phyloP scores from a whole-genome alignment of 1,139 yeast species.

The Magnusiomyces paraingens region DNA sequence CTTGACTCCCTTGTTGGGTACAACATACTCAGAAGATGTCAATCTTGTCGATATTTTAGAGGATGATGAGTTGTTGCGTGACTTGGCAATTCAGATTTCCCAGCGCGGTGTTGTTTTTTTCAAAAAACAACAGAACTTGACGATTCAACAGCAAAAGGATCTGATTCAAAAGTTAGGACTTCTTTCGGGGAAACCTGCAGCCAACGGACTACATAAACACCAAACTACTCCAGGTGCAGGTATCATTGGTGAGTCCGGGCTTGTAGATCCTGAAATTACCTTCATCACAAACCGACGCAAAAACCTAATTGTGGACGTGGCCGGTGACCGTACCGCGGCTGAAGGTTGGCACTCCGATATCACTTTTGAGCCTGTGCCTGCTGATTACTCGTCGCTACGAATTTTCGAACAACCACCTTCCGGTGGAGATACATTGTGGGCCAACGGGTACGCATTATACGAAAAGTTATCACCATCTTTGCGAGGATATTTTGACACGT shows the following conservation, averaged over 20 bases:
- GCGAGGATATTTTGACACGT: slow-evolving; percentile 37
- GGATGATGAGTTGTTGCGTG: slow-evolving; percentile 35
- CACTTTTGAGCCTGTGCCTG: slow-evolving; percentile 42
- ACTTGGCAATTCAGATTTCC: slow-evolving; percentile 56
- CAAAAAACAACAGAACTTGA: slow-evolving; percentile 54
- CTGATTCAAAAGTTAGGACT: slow-evolving; percentile 57
- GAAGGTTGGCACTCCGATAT: slow-evolving; percentile 42
- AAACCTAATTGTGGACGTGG: slow-evolving; percentile 20
- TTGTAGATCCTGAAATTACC: slow-evolving; percentile 20
- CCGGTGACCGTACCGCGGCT: slow-evolving; percentile 5
- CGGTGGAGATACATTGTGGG: slow-evolving; percentile 45
- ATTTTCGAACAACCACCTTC: slow-evolving; percentile 38
- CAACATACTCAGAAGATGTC: slow-evolving; percentile 3
- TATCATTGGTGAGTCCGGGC: slow-evolving; percentile 18
- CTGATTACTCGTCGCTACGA: slow-evolving; percentile 41
- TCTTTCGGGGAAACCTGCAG: slow-evolving; percentile 58
- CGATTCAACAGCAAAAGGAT: slow-evolving; percentile 45
- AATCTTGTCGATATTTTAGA: slow-evolving; percentile 3
- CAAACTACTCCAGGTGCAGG: slow-evolving; percentile 33
- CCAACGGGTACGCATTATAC: slow-evolving; percentile 43
- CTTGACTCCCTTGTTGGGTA: slow-evolving; percentile 3
- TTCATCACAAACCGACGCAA: slow-evolving; percentile 22
- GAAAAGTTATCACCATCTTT: slow-evolving; percentile 41
- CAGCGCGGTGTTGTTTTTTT: slow-evolving; percentile 64
- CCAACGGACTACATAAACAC: slow-evolving; percentile 51